phyloP scores from a whole-genome alignment of 2,329 filamentous ascomycete species.

The Microdochium trichocladiopsis region DNA sequence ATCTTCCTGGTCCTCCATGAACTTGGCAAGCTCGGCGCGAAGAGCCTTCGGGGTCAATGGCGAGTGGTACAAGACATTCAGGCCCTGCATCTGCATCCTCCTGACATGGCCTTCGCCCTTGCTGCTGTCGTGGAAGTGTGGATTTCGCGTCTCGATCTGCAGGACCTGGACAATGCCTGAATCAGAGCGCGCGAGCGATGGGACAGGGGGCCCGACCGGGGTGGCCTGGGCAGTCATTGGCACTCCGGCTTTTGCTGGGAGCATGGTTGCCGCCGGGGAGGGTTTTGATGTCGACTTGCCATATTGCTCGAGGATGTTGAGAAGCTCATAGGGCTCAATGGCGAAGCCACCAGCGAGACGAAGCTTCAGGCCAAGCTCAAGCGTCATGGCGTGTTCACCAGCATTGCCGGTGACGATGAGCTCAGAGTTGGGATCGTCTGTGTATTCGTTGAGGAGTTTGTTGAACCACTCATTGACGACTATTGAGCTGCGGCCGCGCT shows the following conservation, averaged over 20 bases:
- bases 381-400: constrained; percentile 25
- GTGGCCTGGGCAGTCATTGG: not conserved
- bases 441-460: constrained; percentile 9
- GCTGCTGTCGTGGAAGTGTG: constrained; percentile 19
- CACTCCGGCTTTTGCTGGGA: constrained; percentile 1
- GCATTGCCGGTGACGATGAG: constrained; percentile 23
- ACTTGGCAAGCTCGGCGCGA: constrained; percentile 6
- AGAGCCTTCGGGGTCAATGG: constrained; percentile 4
- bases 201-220: constrained; percentile 1
- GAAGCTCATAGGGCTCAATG: constrained; percentile 24
- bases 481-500: constrained; percentile 19
- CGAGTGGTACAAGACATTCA: constrained; percentile 20
- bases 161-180: constrained; percentile 12
- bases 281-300: not conserved
- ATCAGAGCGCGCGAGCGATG: not conserved
- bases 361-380: constrained; percentile 25
- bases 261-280: not conserved
- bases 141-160: constrained; percentile 21
- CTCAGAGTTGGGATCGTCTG: constrained; percentile 2
- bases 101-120: constrained; percentile 18
- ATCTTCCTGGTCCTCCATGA: constrained; percentile 3
- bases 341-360: constrained; percentile 21
- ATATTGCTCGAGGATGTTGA: constrained; percentile 17
- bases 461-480: constrained; percentile 24
- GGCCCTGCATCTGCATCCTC: constrained; percentile 19